Evolutionary conservation across 208 protist genomes (phyloP).

Genomic region (Hexamita inflata): DNA sequence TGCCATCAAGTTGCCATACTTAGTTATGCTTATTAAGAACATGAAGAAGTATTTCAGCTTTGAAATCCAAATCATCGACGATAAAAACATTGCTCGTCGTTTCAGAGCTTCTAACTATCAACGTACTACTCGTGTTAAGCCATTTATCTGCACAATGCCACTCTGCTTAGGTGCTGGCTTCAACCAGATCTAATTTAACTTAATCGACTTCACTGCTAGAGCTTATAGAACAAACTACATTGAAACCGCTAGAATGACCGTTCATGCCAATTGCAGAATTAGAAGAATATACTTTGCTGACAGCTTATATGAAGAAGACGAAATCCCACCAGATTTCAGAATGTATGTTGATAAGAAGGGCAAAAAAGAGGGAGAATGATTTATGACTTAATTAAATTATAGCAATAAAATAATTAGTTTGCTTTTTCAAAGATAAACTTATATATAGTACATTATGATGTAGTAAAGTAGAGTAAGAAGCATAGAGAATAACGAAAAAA

Average conservation of each 20-base stretch:
- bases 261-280: slow-evolving; percentile 95
- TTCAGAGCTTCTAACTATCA: slow-evolving; percentile 95
- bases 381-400: no score
- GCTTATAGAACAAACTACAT: slow-evolving; percentile 98
- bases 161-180: slow-evolving; percentile 80
- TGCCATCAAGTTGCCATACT: slow-evolving; percentile 95
- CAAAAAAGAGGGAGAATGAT: no score
- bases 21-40: slow-evolving; percentile 98
- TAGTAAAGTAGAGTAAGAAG: no score
- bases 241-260: slow-evolving; percentile 82
- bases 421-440: no score
- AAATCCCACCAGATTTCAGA: slow-evolving; percentile 96
- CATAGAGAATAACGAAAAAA: no score
- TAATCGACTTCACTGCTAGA: slow-evolving; percentile 85
- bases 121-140: slow-evolving; percentile 86
- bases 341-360: slow-evolving; percentile 28
- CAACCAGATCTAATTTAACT: slow-evolving; percentile 98
- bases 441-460: no score
- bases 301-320: slow-evolving; percentile 91
- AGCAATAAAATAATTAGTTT: no score
- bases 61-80: slow-evolving; percentile 92
- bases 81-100: slow-evolving; percentile 85
- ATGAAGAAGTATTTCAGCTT: slow-evolving; percentile 95
- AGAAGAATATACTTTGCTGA: slow-evolving; percentile 96
- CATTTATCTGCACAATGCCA: slow-evolving; percentile 97